Percentiles rank a stretch among this genome's conserved stretches.
Evolutionary conservation across 164 flowering plant species (phyloP).

Genomic region (Sedum album): DNA sequence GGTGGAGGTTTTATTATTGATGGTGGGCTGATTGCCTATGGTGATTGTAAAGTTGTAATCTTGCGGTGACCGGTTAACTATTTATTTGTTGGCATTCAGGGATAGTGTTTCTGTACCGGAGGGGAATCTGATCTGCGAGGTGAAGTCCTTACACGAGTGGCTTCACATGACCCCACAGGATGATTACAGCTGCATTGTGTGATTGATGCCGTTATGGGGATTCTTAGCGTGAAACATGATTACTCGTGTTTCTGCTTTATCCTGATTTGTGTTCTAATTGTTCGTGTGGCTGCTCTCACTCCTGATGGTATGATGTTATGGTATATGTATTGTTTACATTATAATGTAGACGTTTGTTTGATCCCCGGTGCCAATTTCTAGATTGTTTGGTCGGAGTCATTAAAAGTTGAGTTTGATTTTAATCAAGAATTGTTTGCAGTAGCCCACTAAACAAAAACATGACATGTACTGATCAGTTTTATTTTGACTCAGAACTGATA

Average conservation of each 20-base stretch:
- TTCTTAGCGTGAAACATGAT: conserved; percentile 26
- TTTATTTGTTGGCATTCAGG: neutral
- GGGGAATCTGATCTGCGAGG: neutral
- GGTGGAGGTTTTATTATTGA: neutral
- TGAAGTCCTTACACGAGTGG: neutral
- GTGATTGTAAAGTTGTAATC: neutral
- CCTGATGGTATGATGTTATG: conserved; percentile 35
- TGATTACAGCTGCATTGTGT: neutral
- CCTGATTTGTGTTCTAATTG: conserved; percentile 19
- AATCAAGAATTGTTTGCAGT: neutral
- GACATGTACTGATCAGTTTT: neutral
- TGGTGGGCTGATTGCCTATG: too few species aligned
- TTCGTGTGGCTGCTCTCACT: conserved; percentile 30
- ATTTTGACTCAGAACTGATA: neutral
- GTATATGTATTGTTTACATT: neutral
- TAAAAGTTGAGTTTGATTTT: neutral
- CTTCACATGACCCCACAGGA: neutral
- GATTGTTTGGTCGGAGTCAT: neutral
- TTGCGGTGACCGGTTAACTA: neutral
- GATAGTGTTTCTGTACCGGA: neutral
- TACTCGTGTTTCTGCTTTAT: conserved; percentile 30
- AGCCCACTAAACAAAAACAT: neutral
- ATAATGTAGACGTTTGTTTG: too few species aligned
- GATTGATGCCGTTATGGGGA: conserved; percentile 36
- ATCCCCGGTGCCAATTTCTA: neutral